A percentile compares a stretch with the other conserved stretches of the same genome.
phyloP scores from a whole-genome alignment of 345 rosid species.

The Acer negundo region DNA sequence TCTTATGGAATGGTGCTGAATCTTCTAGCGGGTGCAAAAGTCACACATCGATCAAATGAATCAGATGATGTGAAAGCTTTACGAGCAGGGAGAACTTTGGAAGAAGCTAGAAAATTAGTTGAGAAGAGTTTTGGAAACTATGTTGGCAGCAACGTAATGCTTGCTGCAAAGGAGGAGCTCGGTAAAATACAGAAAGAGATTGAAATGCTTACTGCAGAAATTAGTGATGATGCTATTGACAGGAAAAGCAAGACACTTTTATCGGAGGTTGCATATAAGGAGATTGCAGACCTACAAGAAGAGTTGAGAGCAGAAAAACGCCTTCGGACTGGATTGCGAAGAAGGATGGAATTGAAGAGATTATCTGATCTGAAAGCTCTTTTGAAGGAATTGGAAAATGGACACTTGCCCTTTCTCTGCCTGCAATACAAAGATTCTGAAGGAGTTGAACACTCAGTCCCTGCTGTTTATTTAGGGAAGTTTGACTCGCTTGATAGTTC shows the following conservation, averaged over 20 bases:
- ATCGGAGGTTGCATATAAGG: conserved; percentile 64
- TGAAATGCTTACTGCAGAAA: conserved; percentile 61
- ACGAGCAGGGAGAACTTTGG: conserved; percentile 76
- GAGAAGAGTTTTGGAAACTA: conserved; percentile 97
- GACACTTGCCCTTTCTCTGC: conserved; percentile 76
- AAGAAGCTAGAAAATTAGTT: conserved; percentile 90
- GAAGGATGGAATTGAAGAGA: conserved; percentile 63
- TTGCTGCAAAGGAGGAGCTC: conserved; percentile 91
- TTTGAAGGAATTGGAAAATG: conserved; percentile 65
- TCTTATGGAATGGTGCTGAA: conserved; percentile 98
- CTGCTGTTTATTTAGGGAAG: conserved; percentile 79
- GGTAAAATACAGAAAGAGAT: conserved; percentile 71
- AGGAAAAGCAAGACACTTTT: conserved; percentile 71
- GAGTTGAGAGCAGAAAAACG: conserved; percentile 71
- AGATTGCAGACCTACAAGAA: conserved; percentile 71
- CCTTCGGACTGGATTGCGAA: conserved; percentile 61
- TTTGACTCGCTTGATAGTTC: conserved; percentile 54
- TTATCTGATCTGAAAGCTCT: conserved; percentile 64
- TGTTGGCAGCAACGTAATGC: conserved; percentile 88
- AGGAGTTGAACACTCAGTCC: conserved; percentile 64
- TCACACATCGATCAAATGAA: conserved; percentile 58
- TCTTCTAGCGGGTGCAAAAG: conserved; percentile 80
- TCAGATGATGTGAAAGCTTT: conserved; percentile 47
- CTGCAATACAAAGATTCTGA: conserved; percentile 80
- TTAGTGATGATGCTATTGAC: conserved; percentile 81